These are phyloP conservation scores for Ascoidea tarda DNA, from an alignment of 805 yeast species.

Conservation along the genomic window DNA sequence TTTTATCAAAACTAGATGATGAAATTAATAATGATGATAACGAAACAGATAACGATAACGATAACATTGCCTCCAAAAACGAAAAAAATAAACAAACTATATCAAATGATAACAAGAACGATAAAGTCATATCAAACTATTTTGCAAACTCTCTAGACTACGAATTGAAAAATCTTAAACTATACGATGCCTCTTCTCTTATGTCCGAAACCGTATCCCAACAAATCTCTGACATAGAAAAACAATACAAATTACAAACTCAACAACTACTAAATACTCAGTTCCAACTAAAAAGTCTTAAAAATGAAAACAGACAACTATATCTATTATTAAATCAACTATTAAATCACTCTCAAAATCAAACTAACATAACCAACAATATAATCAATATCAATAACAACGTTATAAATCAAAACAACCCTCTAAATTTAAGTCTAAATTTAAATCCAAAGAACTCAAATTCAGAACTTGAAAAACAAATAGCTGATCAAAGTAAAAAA, in stretches of 20 bases:
- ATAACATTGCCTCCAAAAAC: conserved; percentile 1
- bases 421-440: not conserved
- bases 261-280: not conserved
- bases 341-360: not conserved
- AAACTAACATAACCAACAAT: not conserved
- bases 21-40: not conserved
- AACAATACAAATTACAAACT: conserved; percentile 2
- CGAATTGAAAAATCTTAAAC: not conserved
- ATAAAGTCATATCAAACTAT: too few species aligned
- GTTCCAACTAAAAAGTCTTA: conserved; percentile 5
- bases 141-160: not conserved
- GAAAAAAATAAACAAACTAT: not conserved
- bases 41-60: not conserved
- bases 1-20: not conserved
- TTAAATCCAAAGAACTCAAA: too few species aligned
- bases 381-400: too few species aligned
- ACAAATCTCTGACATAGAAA: conserved; percentile 2
- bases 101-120: not conserved
- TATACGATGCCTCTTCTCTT: not conserved
- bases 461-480: not conserved
- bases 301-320: conserved; percentile 6
- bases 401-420: too few species aligned
- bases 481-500: too few species aligned
- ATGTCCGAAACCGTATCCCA: not conserved
- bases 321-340: conserved; percentile 7